Conservation (phyloP, 768 basidiomycete species). For the Rhizopogon vulgaris region DNA sequence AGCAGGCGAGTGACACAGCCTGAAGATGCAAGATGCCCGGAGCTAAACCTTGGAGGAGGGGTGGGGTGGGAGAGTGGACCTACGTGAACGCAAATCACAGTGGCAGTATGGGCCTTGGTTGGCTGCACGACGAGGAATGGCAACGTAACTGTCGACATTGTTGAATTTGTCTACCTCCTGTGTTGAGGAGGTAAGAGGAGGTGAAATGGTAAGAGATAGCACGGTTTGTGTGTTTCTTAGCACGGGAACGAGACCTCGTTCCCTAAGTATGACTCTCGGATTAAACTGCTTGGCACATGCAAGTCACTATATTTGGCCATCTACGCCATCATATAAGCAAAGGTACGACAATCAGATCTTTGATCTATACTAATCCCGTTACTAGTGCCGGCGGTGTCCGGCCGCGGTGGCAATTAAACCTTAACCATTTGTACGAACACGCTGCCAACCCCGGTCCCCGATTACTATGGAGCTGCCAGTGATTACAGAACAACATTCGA, state of each 20-base stretch:
- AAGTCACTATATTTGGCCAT: neutral
- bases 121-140: constrained; percentile 48
- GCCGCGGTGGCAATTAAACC: constrained; percentile 3
- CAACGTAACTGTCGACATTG: neutral
- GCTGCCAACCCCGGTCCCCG: neutral
- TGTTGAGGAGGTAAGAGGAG: neutral
- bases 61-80: constrained; percentile 17
- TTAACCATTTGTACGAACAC: neutral
- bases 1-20: neutral
- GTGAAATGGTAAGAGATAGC: neutral
- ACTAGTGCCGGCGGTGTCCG: constrained; percentile 2
- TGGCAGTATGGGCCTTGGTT: constrained; percentile 66
- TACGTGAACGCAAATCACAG: constrained; percentile 88
- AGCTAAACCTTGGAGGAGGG: neutral
- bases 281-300: neutral
- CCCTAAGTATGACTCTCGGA: neutral
- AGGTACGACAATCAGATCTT: neutral
- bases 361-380: neutral
- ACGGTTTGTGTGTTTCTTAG: neutral
- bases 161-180: neutral
- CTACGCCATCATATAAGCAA: neutral
- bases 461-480: constrained; percentile 20
- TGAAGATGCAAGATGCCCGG: neutral
- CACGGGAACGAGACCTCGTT: neutral
- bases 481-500: constrained; percentile 5